Base-by-base conservation (phyloP, 257 asterid species). In the Cinchona pubescens region DNA sequence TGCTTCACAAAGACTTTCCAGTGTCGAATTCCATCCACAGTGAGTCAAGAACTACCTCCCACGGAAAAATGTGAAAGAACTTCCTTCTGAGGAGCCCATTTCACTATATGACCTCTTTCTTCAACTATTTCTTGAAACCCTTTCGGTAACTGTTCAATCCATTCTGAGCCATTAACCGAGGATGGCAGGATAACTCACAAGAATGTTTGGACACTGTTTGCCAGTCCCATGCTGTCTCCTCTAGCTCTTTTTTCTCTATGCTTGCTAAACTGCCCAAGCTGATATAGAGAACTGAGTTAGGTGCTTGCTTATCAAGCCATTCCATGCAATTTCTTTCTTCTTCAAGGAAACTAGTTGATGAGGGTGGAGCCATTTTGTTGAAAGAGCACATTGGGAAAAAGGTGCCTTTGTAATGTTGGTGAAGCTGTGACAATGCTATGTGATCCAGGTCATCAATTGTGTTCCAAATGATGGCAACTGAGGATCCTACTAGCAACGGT, bases 331-430 rank as follows among this genome's bases (percentile, higher is more conserved):
- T 68, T 5, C 45, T 13, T 68, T 84, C 87, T 62, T 84, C 85
- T 56, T 76, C 30, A 0, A 71, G 6, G 46, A 62, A 61, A 59
- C 79, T 81, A 11, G 85, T 75, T 30, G 75, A 40, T 8, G 61
- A 37, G 34, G 77, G 18, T 40, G 78, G 66, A 4, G 80, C 67
- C 60, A 77, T 53, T 78, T 75, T 83, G 72, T 83, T 83, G 1
- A 86, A 35, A 51, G 88, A 83, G 7, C 88, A 88, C 30, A 83
- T 69, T 23, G 77, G 29, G 69, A 86, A 83, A 69, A 79, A 29
- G 46, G 84, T 84, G 19, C 81, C 71, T 35, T 81, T 73, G 76
- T 66, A 68, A 13, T 23, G 76, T 69, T 76, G 78, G 3, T 59
- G 71, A 32, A 81, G 80, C 55, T 63, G 4, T 43, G 76, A 30